Evolutionary conservation across 495 filamentous ascomycete genomes (phyloP).

Genomic region (Tuber aestivum): DNA sequence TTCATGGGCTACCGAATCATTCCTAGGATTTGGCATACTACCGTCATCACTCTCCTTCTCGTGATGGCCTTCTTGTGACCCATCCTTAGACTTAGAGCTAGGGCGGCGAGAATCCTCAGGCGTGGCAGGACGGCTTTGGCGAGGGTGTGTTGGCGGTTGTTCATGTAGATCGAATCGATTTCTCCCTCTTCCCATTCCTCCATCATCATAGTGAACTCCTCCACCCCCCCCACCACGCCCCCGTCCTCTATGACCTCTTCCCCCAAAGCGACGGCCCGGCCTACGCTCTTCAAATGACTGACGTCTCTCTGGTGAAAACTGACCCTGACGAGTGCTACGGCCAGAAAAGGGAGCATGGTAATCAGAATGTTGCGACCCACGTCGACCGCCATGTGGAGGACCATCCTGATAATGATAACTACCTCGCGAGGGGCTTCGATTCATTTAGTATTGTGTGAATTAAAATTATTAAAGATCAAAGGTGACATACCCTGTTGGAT

Average conservation of each 20-base stretch:
- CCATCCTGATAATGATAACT: constrained; percentile 5
- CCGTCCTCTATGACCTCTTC: constrained; percentile 29
- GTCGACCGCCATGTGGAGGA: background rate
- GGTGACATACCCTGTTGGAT: constrained; percentile 14
- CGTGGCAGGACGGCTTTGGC: constrained; percentile 26
- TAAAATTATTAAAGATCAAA: background rate
- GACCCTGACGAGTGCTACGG: background rate
- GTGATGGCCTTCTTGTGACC: constrained; percentile 24
- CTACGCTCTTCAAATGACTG: background rate
- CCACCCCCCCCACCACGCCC: constrained; percentile 34
- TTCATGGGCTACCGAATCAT: constrained; percentile 7
- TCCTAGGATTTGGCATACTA: constrained; percentile 4
- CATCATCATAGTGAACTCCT: constrained; percentile 19
- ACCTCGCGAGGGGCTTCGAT: background rate
- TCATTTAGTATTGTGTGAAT: background rate
- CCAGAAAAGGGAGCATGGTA: background rate
- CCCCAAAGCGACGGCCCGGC: background rate
- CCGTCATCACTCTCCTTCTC: constrained; percentile 26
- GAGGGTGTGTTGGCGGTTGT: constrained; percentile 18
- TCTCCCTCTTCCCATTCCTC: constrained; percentile 15
- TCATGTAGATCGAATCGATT: constrained; percentile 31
- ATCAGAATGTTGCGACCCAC: background rate
- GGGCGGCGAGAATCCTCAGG: constrained; percentile 25
- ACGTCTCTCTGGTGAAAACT: background rate
- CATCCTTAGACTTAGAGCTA: constrained; percentile 14